Conservation (phyloP, 2,329 filamentous ascomycete species). For the Hypocreales sp. region DNA sequence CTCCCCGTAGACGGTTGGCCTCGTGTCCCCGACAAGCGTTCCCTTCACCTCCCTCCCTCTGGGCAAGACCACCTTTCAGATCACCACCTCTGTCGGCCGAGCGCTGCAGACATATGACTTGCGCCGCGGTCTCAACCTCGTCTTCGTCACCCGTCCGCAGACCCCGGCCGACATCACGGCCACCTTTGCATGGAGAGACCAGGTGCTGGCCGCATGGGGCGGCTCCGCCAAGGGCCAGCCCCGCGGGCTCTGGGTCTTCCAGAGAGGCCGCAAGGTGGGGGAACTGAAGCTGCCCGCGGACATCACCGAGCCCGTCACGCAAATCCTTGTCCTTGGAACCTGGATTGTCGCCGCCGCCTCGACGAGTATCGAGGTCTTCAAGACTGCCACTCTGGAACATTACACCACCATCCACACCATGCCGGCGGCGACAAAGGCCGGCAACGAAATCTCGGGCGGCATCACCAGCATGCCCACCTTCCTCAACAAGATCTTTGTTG, state of each 20-base stretch:
- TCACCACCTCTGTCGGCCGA: conserved; percentile 85
- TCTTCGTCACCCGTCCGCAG: conserved; percentile 86
- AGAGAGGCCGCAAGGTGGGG: conserved; percentile 71
- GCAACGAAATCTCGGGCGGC: conserved; percentile 58
- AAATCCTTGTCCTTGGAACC: conserved; percentile 71
- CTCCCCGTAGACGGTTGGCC: conserved; percentile 66
- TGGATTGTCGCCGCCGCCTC: conserved; percentile 75
- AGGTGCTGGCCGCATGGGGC: conserved; percentile 82
- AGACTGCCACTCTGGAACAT: conserved; percentile 65
- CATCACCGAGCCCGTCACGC: conserved; percentile 54
- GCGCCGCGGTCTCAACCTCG: conserved; percentile 72
- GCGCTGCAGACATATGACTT: conserved; percentile 93
- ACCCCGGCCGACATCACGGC: conserved; percentile 78
- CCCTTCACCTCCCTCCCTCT: conserved; percentile 82
- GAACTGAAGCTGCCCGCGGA: conserved; percentile 56
- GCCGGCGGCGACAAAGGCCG: conserved; percentile 36
- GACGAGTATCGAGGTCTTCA: conserved; percentile 80
- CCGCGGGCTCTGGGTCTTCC: conserved; percentile 78
- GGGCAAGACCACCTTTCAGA: conserved; percentile 90
- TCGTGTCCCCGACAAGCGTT: conserved; percentile 80
- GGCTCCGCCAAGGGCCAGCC: conserved; percentile 32
- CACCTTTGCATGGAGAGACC: conserved; percentile 74
- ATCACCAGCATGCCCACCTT: conserved; percentile 86
- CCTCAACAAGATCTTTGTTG: conserved; percentile 89
- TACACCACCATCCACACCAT: conserved; percentile 68